phyloP scores from a whole-genome alignment of 2,329 filamentous ascomycete species.

The Whalleya microplaca region DNA sequence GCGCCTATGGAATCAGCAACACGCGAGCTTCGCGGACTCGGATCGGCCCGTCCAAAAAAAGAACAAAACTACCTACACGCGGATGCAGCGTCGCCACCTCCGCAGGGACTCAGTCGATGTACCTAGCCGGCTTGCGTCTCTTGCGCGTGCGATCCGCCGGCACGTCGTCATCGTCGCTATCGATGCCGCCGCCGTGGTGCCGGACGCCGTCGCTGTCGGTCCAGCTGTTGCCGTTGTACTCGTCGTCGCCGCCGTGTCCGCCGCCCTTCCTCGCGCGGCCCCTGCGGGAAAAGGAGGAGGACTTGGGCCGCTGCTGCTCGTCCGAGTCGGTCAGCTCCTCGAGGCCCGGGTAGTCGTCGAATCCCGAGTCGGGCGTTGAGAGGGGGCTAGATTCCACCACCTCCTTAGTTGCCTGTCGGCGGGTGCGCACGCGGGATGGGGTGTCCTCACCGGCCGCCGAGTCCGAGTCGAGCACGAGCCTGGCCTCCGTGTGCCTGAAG shows the following conservation, averaged over 20 bases:
- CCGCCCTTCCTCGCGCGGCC: constrained; percentile 20
- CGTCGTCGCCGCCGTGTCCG: constrained; percentile 26
- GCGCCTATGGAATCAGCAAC: too few relatives aligned
- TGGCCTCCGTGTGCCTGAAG: constrained; percentile 33
- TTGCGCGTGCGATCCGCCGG: constrained; percentile 27
- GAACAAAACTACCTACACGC: too few relatives aligned
- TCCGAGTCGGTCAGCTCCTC: constrained; percentile 31
- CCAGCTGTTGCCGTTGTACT: constrained; percentile 36
- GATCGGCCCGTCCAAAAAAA: too few relatives aligned
- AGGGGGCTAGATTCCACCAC: constrained; percentile 34
- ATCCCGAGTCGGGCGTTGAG: constrained; percentile 30
- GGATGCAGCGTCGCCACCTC: not conserved
- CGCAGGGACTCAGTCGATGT: constrained; percentile 29
- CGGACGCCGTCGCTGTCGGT: constrained; percentile 29
- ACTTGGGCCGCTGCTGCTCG: too few relatives aligned
- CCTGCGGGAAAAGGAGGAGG: too few relatives aligned
- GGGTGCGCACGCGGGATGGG: constrained; percentile 26
- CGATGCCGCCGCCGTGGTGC: constrained; percentile 26
- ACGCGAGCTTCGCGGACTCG: too few relatives aligned
- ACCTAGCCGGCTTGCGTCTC: constrained; percentile 34
- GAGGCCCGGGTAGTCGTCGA: constrained; percentile 9
- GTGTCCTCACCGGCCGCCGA: constrained; percentile 23
- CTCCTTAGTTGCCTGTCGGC: constrained; percentile 21
- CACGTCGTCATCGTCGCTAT: constrained; percentile 26
- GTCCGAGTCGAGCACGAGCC: constrained; percentile 30